phyloP scores from a whole-genome alignment of 2,329 filamentous ascomycete genomes.

The Diaporthe vaccinii region DNA sequence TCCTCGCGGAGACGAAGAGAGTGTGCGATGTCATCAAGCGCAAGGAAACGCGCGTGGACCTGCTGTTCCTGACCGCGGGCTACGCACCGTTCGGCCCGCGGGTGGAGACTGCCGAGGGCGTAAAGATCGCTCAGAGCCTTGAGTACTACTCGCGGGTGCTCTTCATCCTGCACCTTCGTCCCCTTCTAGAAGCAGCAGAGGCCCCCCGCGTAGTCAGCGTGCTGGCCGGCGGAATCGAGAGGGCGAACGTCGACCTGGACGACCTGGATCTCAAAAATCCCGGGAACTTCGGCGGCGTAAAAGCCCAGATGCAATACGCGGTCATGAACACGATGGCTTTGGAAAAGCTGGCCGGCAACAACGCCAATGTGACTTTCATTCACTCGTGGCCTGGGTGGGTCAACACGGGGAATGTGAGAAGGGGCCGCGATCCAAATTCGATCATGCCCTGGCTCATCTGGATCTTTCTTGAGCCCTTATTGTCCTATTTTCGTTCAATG shows the following conservation, averaged over 20 bases:
- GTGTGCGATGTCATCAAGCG: conserved; percentile 55
- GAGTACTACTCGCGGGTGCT: conserved; percentile 60
- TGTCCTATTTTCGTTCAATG: conserved; percentile 45
- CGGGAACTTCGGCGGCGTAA: conserved; percentile 48
- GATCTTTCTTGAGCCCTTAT: conserved; percentile 52
- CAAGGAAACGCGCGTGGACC: conserved; percentile 55
- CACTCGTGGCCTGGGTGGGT: conserved; percentile 54
- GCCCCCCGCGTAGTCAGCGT: conserved; percentile 53
- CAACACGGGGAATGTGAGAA: conserved; percentile 51
- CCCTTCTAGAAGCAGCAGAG: conserved; percentile 51
- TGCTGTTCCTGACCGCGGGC: conserved; percentile 60
- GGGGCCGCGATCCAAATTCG: conserved; percentile 47
- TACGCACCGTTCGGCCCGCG: conserved; percentile 57
- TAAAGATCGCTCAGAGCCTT: conserved; percentile 56
- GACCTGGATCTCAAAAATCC: conserved; percentile 53
- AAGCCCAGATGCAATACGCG: conserved; percentile 50
- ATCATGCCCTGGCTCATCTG: conserved; percentile 49
- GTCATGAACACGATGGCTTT: conserved; percentile 50
- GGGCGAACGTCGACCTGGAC: conserved; percentile 47
- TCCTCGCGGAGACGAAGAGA: conserved; percentile 57
- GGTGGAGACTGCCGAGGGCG: conserved; percentile 56
- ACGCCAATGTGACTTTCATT: conserved; percentile 51
- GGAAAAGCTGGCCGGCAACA: conserved; percentile 51
- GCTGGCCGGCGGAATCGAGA: conserved; percentile 51
- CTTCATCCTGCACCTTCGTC: conserved; percentile 56